Evolutionary conservation across 441 rosid species (phyloP).

Genomic region (Eutrema salsugineum): DNA sequence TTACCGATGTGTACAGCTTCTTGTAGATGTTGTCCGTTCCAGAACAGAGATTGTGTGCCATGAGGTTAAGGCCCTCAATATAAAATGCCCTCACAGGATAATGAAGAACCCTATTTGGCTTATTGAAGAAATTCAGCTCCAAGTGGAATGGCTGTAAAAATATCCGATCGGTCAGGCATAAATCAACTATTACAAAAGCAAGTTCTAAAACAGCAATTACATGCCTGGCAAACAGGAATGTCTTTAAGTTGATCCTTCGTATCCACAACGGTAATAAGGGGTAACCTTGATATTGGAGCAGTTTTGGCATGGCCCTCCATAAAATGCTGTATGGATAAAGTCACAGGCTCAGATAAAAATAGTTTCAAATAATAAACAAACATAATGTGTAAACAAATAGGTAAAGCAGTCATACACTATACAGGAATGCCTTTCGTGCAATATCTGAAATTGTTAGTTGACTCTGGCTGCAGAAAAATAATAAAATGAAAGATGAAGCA

Average conservation of each 20-base stretch:
- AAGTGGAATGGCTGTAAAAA: constrained; percentile 86
- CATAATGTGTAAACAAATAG: not conserved
- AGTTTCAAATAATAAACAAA: constrained; percentile 1
- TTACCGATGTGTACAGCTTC: constrained; percentile 92
- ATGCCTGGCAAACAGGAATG: constrained; percentile 90
- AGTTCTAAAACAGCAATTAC: constrained; percentile 20
- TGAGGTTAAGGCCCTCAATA: constrained; percentile 78
- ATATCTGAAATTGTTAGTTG: constrained; percentile 91
- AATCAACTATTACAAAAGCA: constrained; percentile 15
- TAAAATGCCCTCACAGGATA: constrained; percentile 96
- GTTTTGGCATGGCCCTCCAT: constrained; percentile 99
- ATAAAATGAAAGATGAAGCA: constrained; percentile 15
- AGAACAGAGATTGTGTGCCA: constrained; percentile 92
- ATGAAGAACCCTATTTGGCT: constrained; percentile 93
- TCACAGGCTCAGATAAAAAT: constrained; percentile 16
- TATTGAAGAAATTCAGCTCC: constrained; percentile 98
- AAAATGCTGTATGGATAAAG: constrained; percentile 66
- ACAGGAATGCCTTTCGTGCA: constrained; percentile 96
- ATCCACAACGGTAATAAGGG: constrained; percentile 76
- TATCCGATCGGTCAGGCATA: constrained; percentile 35
- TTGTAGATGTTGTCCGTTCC: constrained; percentile 79
- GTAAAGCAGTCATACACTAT: constrained; percentile 70
- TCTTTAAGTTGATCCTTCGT: constrained; percentile 78
- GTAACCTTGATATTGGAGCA: constrained; percentile 89
- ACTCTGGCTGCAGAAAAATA: constrained; percentile 57